Conservation (phyloP, 805 yeast genomes). For the Lipomyces lipofer region DNA sequence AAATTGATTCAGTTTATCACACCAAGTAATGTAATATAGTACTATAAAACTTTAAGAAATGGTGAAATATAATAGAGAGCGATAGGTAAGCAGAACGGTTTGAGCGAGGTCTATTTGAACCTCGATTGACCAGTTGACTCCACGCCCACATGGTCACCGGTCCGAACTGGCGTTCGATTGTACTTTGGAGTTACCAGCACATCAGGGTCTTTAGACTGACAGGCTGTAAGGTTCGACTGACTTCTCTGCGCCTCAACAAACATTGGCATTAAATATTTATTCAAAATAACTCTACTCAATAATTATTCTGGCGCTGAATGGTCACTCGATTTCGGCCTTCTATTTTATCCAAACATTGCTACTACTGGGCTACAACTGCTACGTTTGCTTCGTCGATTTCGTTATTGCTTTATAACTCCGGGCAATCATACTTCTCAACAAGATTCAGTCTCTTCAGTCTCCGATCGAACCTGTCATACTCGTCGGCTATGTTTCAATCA, state of each 20-base stretch:
- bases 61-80: too few relatives aligned
- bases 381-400: slow-evolving; percentile 30
- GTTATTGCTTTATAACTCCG: slow-evolving; percentile 11
- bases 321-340: slow-evolving; percentile 11
- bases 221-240: not conserved
- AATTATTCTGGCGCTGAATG: slow-evolving; percentile 15
- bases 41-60: too few relatives aligned
- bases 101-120: too few relatives aligned
- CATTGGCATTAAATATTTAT: not conserved
- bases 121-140: too few relatives aligned
- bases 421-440: not conserved
- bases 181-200: too few relatives aligned
- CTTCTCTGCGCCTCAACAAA: not conserved
- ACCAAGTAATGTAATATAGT: too few relatives aligned
- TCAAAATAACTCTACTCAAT: not conserved
- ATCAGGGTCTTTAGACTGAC: not conserved
- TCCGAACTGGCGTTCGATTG: too few relatives aligned
- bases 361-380: slow-evolving; percentile 32
- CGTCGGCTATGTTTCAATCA: slow-evolving; percentile 2
- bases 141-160: too few relatives aligned
- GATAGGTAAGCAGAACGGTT: too few relatives aligned
- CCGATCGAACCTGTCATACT: too few relatives aligned
- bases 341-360: slow-evolving; percentile 20
- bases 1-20: too few relatives aligned
- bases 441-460: slow-evolving; percentile 5